Conservation (phyloP, 75 land plant genomes). For the Cupressus sempervirens region DNA sequence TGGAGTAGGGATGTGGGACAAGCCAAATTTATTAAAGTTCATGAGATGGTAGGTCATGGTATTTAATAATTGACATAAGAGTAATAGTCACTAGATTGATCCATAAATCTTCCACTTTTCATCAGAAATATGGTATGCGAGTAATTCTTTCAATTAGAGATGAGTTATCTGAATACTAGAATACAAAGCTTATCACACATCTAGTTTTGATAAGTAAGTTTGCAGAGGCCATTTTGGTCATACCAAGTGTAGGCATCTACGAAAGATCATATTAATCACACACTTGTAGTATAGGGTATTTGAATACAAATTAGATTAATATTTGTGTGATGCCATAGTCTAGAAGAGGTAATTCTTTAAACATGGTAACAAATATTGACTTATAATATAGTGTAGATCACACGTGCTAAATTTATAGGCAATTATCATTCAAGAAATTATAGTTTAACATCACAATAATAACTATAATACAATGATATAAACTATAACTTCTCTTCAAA, state of each 20-base stretch:
- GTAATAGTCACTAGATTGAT: conserved; percentile 53
- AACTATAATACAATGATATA: too few relatives aligned
- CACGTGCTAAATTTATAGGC: too few relatives aligned
- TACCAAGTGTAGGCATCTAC: conserved; percentile 56
- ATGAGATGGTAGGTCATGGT: conserved; percentile 37
- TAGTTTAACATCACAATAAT: too few relatives aligned
- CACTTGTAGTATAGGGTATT: too few relatives aligned
- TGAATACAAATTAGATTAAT: too few relatives aligned
- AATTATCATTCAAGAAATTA: too few relatives aligned
- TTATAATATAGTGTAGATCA: too few relatives aligned
- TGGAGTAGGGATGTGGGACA: conserved; percentile 47
- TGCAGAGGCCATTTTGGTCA: conserved; percentile 75
- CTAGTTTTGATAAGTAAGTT: conserved; percentile 71
- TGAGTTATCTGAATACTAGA: conserved; percentile 71
- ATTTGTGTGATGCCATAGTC: too few relatives aligned
- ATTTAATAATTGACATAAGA: conserved; percentile 60
- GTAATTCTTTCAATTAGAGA: conserved; percentile 40
- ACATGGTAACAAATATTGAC: too few relatives aligned
- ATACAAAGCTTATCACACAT: conserved; percentile 48
- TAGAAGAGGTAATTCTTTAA: too few relatives aligned
- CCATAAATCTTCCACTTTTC: conserved; percentile 41
- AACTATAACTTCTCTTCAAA: too few relatives aligned
- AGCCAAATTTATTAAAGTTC: conserved; percentile 46
- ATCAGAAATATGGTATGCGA: conserved; percentile 41
- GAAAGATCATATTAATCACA: too few relatives aligned